phyloP scores from a whole-genome alignment of 2,329 filamentous ascomycete genomes.

The Xylariales sp. region DNA sequence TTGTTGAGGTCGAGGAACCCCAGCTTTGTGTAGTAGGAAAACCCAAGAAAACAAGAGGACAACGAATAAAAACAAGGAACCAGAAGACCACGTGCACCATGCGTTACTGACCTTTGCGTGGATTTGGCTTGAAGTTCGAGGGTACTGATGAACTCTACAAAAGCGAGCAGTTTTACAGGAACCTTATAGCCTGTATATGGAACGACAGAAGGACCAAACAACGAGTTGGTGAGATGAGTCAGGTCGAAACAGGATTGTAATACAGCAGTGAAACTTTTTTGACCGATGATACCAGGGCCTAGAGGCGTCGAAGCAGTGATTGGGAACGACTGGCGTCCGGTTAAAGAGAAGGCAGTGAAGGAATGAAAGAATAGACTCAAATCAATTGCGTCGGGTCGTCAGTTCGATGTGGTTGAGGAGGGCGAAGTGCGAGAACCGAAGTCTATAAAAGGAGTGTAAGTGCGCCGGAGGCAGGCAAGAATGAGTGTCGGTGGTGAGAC shows the following conservation, averaged over 20 bases:
- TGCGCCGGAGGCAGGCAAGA: slow-evolving; percentile 45
- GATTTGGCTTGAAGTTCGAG: slow-evolving; percentile 13
- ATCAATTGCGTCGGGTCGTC: slow-evolving; percentile 41
- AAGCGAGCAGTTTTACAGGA: slow-evolving; percentile 5
- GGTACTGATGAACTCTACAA: slow-evolving; percentile 13
- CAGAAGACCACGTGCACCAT: slow-evolving; percentile 1
- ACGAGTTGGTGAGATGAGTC: slow-evolving; percentile 26
- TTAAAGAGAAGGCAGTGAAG: slow-evolving; percentile 42
- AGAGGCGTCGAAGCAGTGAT: not conserved
- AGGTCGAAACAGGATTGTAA: slow-evolving; percentile 41
- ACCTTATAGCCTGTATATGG: slow-evolving; percentile 36
- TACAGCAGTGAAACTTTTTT: slow-evolving; percentile 42
- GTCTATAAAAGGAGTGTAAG: slow-evolving; percentile 48
- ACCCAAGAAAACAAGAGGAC: not conserved
- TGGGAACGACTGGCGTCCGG: slow-evolving; percentile 49
- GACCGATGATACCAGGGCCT: slow-evolving; percentile 26
- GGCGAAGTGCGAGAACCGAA: slow-evolving; percentile 35
- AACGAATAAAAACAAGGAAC: slow-evolving; percentile 12
- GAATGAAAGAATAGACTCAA: slow-evolving; percentile 44
- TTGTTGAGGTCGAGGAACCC: slow-evolving; percentile 9
- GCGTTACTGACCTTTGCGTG: slow-evolving; percentile 34
- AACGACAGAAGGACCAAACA: slow-evolving; percentile 26
- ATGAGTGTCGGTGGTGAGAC: slow-evolving; percentile 47
- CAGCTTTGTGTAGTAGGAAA: slow-evolving; percentile 5
- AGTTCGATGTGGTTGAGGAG: slow-evolving; percentile 24